Evolutionary conservation across 257 asterid species (phyloP), one percentile per base, ranked within the genome.

Genomic region (Buddleja alternifolia): DNA sequence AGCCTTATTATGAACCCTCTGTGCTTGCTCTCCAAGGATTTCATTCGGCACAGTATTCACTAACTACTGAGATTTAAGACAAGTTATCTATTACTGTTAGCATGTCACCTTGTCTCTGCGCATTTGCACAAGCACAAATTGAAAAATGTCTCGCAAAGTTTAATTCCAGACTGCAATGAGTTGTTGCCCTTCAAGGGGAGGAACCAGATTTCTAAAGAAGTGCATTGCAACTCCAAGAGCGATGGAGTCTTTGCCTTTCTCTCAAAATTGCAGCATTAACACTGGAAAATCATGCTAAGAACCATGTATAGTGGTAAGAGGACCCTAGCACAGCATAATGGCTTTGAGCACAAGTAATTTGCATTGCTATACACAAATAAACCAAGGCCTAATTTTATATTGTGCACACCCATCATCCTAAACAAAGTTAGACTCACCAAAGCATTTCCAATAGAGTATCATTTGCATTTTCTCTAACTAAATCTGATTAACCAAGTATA

Each of bases 201-300:
- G n/a, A 41, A 8, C 44, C 12, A 57, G 59, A 45, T 44, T n/a
- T 2, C 12, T 44, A 8, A 53, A 54, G 52, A 67, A 23, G 12
- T 29, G 10, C 48, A 34, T 55, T 42, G 66, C n/a, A n/a, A n/a
- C n/a, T n/a, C 29, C 14, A 66, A 39, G 54, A 25, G 44, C 63
- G 39, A 67, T 10, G 10, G 56, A 52, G 20, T 25, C 24, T 42
- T 42, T 14, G 10, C 56, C 10, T 53, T 16, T 19, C 45, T 46
- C 21, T 10, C n/a, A n/a, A 56, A 16, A 36, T 25, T 44, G 48
- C 66, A 4, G 48, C 57, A 56, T 50, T 54, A 55, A 51, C 51
- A 66, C 42, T 11, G 10, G 45, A 32, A 66, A 57, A 23, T 44
- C 56, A 36, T 15, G 10, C 24, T 16, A 3, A 42, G 3, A 42